Conservation (phyloP, 768 basidiomycete genomes). For the Saitozyma podzolica region DNA sequence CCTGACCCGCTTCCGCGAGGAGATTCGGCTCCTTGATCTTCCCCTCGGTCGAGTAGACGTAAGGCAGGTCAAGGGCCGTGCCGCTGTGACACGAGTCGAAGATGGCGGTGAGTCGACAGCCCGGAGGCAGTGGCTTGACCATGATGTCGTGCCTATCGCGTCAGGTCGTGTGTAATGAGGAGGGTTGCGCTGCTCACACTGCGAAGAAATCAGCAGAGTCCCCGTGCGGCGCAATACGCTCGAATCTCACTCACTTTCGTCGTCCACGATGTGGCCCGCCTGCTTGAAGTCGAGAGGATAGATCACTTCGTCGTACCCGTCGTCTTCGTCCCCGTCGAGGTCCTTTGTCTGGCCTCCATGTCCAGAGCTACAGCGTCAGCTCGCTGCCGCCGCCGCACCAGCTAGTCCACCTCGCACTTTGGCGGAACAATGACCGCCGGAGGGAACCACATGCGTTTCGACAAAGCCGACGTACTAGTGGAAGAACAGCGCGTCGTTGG, state of each 20-base stretch:
- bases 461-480: conserved; percentile 42
- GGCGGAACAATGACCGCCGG: background rate
- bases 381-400: background rate
- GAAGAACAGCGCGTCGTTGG: conserved; percentile 56
- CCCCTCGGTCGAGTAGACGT: conserved; percentile 84
- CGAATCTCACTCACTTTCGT: conserved; percentile 60
- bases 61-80: conserved; percentile 62
- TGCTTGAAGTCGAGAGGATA: conserved; percentile 77
- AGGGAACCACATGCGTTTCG: background rate
- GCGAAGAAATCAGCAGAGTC: background rate
- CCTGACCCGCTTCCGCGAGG: conserved; percentile 81
- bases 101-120: conserved; percentile 77
- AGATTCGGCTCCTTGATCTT: conserved; percentile 93
- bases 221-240: too few species aligned
- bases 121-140: conserved; percentile 73
- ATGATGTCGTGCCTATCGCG: conserved; percentile 63
- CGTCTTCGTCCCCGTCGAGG: conserved; percentile 52
- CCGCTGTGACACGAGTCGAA: conserved; percentile 54
- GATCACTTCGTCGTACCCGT: conserved; percentile 57
- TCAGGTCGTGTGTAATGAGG: background rate
- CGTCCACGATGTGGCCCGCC: conserved; percentile 81
- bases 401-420: background rate
- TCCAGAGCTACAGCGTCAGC: conserved; percentile 62
- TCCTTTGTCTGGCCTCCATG: conserved; percentile 92
- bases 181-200: background rate